Evolutionary conservation across 2,329 filamentous ascomycete genomes (phyloP).

Genomic region (Xylariales sp.): DNA sequence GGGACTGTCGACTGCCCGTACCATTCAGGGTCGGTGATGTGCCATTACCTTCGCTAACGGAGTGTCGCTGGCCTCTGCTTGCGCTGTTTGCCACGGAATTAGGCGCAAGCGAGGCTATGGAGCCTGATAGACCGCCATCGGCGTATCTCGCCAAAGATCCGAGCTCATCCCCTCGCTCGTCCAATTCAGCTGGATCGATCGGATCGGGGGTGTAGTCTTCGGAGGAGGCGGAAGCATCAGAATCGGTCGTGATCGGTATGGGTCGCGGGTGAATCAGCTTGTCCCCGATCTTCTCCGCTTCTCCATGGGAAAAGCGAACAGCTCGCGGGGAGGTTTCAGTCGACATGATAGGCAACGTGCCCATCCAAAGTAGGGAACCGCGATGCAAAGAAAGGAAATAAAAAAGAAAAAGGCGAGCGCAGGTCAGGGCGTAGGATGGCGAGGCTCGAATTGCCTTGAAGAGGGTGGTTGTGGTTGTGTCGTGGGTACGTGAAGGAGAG

Average conservation of each 20-base stretch:
- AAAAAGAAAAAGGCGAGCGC: too few species aligned
- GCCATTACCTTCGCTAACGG: slow-evolving; percentile 18
- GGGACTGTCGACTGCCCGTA: slow-evolving; percentile 46
- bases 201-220: slow-evolving; percentile 40
- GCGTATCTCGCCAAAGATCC: slow-evolving; percentile 39
- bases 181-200: slow-evolving; percentile 39
- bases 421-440: too few species aligned
- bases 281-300: slow-evolving; percentile 40
- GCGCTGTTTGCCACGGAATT: slow-evolving; percentile 39
- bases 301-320: slow-evolving; percentile 52
- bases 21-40: slow-evolving; percentile 22
- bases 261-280: slow-evolving; percentile 34
- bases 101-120: slow-evolving; percentile 37
- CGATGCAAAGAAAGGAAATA: too few species aligned
- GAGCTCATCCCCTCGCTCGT: slow-evolving; percentile 47
- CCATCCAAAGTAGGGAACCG: too few species aligned
- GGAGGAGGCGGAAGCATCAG: slow-evolving; percentile 43
- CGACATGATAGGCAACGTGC: background rate
- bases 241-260: slow-evolving; percentile 35
- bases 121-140: slow-evolving; percentile 35
- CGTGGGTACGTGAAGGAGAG: too few species aligned
- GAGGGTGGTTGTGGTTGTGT: too few species aligned
- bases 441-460: too few species aligned
- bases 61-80: slow-evolving; percentile 32
- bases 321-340: slow-evolving; percentile 49